Percentiles rank a stretch among this genome's conserved stretches.
phyloP scores from a whole-genome alignment of 345 rosid species.

The Microthlaspi erraticum region DNA sequence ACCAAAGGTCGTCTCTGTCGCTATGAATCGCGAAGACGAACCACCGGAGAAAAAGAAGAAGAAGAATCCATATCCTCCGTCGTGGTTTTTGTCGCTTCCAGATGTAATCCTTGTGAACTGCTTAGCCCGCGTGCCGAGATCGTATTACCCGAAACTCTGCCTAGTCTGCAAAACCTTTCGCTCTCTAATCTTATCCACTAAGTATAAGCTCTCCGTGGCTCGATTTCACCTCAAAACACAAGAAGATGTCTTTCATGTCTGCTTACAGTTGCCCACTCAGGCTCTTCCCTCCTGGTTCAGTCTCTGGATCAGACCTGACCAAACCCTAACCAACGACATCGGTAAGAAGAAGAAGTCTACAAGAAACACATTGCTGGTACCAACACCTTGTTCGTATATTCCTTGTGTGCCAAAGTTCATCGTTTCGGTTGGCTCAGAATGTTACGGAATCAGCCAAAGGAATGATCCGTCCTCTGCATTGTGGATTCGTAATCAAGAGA shows the following conservation, averaged over 20 bases:
- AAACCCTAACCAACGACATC: not conserved
- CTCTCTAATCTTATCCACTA: slow-evolving; percentile 58
- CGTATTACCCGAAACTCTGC: slow-evolving; percentile 59
- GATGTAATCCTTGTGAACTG: slow-evolving; percentile 62
- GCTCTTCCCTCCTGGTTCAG: slow-evolving; percentile 13
- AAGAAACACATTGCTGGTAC: slow-evolving; percentile 38
- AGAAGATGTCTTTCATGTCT: not conserved
- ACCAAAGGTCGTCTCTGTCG: not conserved
- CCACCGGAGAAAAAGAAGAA: slow-evolving; percentile 15
- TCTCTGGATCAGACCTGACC: slow-evolving; percentile 10
- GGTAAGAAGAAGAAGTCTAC: not conserved
- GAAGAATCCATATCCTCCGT: slow-evolving; percentile 3
- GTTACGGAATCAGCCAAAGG: slow-evolving; percentile 58
- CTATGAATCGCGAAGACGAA: not conserved
- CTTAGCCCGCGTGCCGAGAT: slow-evolving; percentile 63
- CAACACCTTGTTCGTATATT: slow-evolving; percentile 32
- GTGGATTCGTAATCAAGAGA: slow-evolving; percentile 57
- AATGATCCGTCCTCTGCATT: slow-evolving; percentile 47
- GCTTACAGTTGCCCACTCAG: slow-evolving; percentile 4
- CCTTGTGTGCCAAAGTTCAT: not conserved
- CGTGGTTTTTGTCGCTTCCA: slow-evolving; percentile 44
- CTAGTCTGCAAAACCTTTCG: slow-evolving; percentile 62
- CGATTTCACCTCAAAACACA: not conserved
- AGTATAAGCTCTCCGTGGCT: slow-evolving; percentile 33
- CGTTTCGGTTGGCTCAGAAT: slow-evolving; percentile 50